Conservation (phyloP, 2,329 filamentous ascomycete genomes). For the Ophiostoma populinum region DNA sequence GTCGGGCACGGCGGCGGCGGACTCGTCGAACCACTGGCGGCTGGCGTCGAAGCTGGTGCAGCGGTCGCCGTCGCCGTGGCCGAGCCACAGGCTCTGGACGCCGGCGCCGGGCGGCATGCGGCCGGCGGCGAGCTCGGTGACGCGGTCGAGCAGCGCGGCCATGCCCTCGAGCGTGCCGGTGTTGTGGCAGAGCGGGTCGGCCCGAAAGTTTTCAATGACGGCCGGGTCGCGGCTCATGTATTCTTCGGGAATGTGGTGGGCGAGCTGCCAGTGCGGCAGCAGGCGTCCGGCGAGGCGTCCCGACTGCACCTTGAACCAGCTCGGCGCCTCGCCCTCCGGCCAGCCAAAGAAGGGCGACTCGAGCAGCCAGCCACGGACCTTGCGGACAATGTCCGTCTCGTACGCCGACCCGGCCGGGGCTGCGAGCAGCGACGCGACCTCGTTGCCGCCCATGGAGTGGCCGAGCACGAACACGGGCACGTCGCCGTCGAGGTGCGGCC, state of each 20-base stretch:
- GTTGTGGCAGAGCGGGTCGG: constrained; percentile 61
- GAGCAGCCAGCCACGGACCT: constrained; percentile 56
- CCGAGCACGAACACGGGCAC: constrained; percentile 70
- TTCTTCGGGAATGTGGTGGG: constrained; percentile 44
- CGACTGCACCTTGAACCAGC: constrained; percentile 39
- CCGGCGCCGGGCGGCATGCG: constrained; percentile 30
- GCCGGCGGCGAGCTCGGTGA: constrained; percentile 39
- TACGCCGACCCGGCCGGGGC: constrained; percentile 23
- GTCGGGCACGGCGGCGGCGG: constrained; percentile 39
- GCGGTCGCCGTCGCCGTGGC: constrained; percentile 60
- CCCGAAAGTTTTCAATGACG: constrained; percentile 39
- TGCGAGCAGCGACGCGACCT: constrained; percentile 46
- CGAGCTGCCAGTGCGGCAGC: constrained; percentile 49
- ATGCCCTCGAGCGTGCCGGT: constrained; percentile 70
- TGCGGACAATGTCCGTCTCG: constrained; percentile 31
- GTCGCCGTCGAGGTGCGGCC: constrained; percentile 27
- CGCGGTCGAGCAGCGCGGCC: constrained; percentile 60
- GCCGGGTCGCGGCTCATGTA: constrained; percentile 50
- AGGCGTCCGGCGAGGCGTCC: constrained; percentile 53
- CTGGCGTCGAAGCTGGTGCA: constrained; percentile 49
- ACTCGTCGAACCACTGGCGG: constrained; percentile 40
- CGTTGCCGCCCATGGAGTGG: constrained; percentile 79
- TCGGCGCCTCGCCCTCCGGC: constrained; percentile 46
- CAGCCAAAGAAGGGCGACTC: constrained; percentile 70
- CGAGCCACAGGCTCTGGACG: constrained; percentile 51